A percentile compares a stretch with the other conserved stretches of the same genome.
phyloP scores from a whole-genome alignment of 208 protist genomes.

The Naegleria fowleri region DNA sequence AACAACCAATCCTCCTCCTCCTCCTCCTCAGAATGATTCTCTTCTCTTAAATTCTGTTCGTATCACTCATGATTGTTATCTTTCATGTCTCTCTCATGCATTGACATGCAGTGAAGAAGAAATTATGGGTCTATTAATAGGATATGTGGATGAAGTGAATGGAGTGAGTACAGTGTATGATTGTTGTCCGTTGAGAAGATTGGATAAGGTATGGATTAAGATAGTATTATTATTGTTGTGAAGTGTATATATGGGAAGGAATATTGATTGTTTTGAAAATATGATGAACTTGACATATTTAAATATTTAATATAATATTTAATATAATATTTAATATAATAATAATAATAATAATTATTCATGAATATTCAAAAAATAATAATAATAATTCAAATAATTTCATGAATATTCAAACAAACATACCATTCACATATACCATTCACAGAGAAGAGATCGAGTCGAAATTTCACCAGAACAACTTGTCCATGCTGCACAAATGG shows the following conservation, averaged over 20 bases:
- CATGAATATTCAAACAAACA: too few relatives aligned
- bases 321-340: too few relatives aligned
- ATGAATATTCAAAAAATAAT: too few relatives aligned
- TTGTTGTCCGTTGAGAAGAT: not conserved
- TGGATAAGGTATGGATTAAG: constrained; percentile 9
- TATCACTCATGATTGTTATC: constrained; percentile 55
- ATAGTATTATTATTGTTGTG: too few relatives aligned
- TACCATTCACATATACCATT: too few relatives aligned
- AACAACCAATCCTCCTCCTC: too few relatives aligned
- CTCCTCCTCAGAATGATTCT: too few relatives aligned
- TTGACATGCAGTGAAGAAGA: constrained; percentile 67
- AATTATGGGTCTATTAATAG: constrained; percentile 66
- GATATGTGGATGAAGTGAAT: constrained; percentile 30
- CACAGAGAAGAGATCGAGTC: constrained; percentile 59
- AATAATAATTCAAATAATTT: too few relatives aligned
- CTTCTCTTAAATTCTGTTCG: constrained; percentile 37
- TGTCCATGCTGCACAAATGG: constrained; percentile 53
- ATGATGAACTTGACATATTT: not conserved
- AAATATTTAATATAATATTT: too few relatives aligned
- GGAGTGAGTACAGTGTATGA: not conserved
- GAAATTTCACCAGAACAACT: constrained; percentile 58
- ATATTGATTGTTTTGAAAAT: not conserved
- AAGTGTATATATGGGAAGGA: too few relatives aligned
- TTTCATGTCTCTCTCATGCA: constrained; percentile 61
- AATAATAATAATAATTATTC: too few relatives aligned